Conservation (phyloP, 208 protist genomes). For the Phytomonas sp. region DNA sequence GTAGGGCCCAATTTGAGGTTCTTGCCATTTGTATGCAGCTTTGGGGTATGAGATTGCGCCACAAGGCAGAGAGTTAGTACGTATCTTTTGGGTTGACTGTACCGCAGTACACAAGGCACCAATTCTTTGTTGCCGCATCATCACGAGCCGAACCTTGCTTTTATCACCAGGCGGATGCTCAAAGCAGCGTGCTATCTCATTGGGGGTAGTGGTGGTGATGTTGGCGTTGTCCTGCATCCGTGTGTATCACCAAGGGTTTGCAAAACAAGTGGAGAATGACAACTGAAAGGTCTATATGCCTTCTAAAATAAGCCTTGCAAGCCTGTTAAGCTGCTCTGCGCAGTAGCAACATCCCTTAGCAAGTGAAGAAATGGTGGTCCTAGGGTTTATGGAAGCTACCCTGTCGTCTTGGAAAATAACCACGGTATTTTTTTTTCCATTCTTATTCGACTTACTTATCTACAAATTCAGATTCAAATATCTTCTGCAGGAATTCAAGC, state of each 20-base stretch:
- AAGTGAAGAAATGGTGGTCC: not conserved
- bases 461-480: too few species aligned
- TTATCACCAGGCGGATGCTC: conserved; percentile 30
- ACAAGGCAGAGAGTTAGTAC: not conserved
- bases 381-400: conserved; percentile 17
- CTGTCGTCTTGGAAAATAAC: conserved; percentile 40
- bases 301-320: conserved; percentile 32
- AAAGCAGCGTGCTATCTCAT: not conserved
- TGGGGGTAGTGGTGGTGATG: not conserved
- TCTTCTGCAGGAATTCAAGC: too few species aligned
- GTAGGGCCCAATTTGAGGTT: not conserved
- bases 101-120: conserved; percentile 27
- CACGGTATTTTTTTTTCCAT: conserved; percentile 20
- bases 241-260: not conserved
- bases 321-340: conserved; percentile 31
- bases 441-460: too few species aligned
- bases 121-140: conserved; percentile 43
- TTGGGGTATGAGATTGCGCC: not conserved
- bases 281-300: conserved; percentile 3
- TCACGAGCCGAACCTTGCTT: conserved; percentile 42
- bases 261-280: not conserved
- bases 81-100: not conserved
- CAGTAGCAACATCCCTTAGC: conserved; percentile 18
- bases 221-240: conserved; percentile 22
- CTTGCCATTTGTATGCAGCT: not conserved